These are phyloP conservation scores for Colletotrichum limetticola DNA, from an alignment of 2,329 filamentous ascomycete genomes.

Conservation along the genomic window DNA sequence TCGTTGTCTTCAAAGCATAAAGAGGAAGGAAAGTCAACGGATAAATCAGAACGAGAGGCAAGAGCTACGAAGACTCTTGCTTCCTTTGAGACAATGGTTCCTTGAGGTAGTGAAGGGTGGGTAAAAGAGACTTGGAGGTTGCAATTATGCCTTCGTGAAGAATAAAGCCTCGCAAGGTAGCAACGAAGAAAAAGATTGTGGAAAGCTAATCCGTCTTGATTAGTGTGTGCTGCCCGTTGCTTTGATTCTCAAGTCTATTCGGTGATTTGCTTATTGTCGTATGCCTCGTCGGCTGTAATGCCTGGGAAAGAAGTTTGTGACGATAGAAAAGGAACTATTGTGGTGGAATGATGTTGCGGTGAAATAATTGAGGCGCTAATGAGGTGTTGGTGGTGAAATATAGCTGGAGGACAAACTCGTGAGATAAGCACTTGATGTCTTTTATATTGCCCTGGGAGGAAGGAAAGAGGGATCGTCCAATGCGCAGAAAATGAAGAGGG, in stretches of 20 bases:
- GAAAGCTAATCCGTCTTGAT: not conserved
- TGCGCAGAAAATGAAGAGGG: not conserved
- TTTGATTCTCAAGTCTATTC: not conserved
- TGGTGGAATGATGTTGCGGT: not conserved
- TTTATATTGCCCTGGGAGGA: not conserved
- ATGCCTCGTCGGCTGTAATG: not conserved
- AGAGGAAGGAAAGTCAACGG: not conserved
- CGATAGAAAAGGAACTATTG: not conserved
- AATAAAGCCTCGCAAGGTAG: too few relatives aligned
- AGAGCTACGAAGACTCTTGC: not conserved
- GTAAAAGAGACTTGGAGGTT: too few relatives aligned
- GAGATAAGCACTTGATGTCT: not conserved
- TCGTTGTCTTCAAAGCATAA: not conserved
- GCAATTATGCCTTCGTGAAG: too few relatives aligned
- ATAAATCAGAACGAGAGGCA: too few relatives aligned
- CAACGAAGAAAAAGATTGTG: too few relatives aligned
- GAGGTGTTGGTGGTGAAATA: not conserved
- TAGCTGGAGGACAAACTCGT: not conserved
- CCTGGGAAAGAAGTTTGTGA: not conserved
- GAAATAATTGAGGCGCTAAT: not conserved
- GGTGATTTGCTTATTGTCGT: not conserved
- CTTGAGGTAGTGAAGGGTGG: too few relatives aligned
- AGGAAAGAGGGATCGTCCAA: not conserved
- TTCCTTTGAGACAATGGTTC: too few relatives aligned
- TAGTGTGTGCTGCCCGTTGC: not conserved